Evolutionary conservation across 148 eudicot species (phyloP).

Genomic region (Chenopodium quinoa): DNA sequence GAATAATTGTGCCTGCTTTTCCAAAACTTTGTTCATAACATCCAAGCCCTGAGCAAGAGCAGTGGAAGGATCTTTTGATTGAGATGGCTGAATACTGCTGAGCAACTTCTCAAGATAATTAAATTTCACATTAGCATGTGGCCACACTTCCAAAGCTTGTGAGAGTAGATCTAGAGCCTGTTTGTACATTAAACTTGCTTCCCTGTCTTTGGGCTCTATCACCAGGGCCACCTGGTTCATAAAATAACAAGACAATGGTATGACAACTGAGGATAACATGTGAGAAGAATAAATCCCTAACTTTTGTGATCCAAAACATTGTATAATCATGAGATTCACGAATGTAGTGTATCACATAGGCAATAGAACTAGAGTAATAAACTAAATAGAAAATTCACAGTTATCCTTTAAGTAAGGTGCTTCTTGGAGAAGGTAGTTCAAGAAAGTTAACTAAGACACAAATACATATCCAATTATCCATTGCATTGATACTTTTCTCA

Average conservation of each 20-base stretch:
- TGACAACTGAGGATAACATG: not conserved
- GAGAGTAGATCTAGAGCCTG: slow-evolving; percentile 92
- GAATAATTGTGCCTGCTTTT: slow-evolving; percentile 96
- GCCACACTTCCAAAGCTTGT: slow-evolving; percentile 99
- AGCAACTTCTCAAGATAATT: slow-evolving; percentile 97
- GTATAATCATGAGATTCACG: not conserved
- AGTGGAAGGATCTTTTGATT: slow-evolving; percentile 94
- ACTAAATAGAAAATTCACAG: not conserved
- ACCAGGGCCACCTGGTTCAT: slow-evolving; percentile 79
- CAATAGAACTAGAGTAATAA: not conserved
- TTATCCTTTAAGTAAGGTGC: too few species aligned
- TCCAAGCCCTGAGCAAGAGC: slow-evolving; percentile 97
- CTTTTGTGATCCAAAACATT: not conserved
- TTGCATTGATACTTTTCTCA: not conserved
- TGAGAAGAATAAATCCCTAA: not conserved
- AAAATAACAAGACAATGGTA: not conserved
- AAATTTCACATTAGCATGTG: slow-evolving; percentile 97
- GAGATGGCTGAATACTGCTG: slow-evolving; percentile 85
- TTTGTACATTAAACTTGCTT: slow-evolving; percentile 90
- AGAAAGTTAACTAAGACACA: not conserved
- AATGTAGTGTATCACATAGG: not conserved
- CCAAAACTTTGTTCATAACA: slow-evolving; percentile 96
- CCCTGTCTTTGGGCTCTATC: slow-evolving; percentile 99
- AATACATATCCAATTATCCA: not conserved
- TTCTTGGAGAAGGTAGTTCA: not conserved